Percentiles rank a stretch among this genome's conserved stretches.
These are phyloP conservation scores for Lobosporangium transversale DNA, from an alignment of 192 early-diverging fungal genomes.

Conservation along the genomic window DNA sequence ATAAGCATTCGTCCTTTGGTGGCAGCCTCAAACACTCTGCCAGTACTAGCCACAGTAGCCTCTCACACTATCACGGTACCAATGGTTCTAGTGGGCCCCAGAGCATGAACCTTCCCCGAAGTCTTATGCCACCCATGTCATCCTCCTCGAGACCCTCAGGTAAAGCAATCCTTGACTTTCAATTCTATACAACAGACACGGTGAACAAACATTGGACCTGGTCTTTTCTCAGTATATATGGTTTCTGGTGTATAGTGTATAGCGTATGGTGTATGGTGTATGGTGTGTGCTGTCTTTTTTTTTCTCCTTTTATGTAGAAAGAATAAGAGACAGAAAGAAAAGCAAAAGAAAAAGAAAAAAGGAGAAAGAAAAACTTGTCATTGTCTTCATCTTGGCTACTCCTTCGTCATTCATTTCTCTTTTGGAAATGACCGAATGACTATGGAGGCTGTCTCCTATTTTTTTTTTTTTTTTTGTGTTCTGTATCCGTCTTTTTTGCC, in stretches of 20 bases:
- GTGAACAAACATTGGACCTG: too few species aligned
- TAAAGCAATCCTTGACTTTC: too few species aligned
- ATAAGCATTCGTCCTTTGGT: slow-evolving; percentile 26
- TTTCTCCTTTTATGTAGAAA: neutral
- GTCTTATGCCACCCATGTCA: slow-evolving; percentile 13
- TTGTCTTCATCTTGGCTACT: neutral
- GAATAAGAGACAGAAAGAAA: neutral
- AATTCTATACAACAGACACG: too few species aligned
- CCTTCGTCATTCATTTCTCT: neutral
- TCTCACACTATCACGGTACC: slow-evolving; percentile 17
- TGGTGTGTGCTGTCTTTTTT: neutral
- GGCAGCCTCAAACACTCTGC: slow-evolving; percentile 30
- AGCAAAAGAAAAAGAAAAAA: too few species aligned
- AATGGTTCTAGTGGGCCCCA: too few species aligned
- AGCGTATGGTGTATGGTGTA: neutral
- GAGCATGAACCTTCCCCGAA: slow-evolving; percentile 22
- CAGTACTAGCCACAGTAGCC: slow-evolving; percentile 29
- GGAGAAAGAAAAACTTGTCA: neutral
- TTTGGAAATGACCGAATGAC: neutral
- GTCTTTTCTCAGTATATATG: neutral
- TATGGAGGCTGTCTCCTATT: slow-evolving; percentile 7
- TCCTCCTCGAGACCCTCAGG: too few species aligned
- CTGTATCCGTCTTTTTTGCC: neutral
- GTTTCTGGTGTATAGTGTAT: slow-evolving; percentile 16
- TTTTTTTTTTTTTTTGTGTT: neutral